These are phyloP conservation scores for Candida schatavii DNA, from an alignment of 805 yeast species.

Conservation along the genomic window DNA sequence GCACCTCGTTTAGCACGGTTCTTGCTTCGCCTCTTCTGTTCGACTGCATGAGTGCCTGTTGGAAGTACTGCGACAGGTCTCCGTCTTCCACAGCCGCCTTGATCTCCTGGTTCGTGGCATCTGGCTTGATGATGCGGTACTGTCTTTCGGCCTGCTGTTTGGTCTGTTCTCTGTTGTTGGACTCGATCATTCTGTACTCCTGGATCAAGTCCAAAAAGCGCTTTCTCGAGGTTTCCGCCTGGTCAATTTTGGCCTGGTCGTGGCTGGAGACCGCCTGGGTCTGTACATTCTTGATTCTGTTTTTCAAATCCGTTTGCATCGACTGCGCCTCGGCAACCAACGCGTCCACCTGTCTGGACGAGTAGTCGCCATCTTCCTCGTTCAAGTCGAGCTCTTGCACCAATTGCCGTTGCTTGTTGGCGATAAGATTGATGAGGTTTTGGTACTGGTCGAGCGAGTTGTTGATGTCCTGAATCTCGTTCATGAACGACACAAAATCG, in stretches of 20 bases:
- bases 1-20: conserved; percentile 93
- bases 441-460: conserved; percentile 40
- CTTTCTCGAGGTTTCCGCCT: conserved; percentile 84
- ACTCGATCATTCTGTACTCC: conserved; percentile 82
- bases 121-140: conserved; percentile 84
- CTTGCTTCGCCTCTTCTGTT: conserved; percentile 94
- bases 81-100: conserved; percentile 77
- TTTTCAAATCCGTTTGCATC: conserved; percentile 71
- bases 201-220: conserved; percentile 84
- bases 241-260: conserved; percentile 81
- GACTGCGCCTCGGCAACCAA: conserved; percentile 75
- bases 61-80: conserved; percentile 87
- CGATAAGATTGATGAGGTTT: conserved; percentile 35
- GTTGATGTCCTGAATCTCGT: conserved; percentile 44
- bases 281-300: conserved; percentile 74
- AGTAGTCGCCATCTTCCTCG: conserved; percentile 47
- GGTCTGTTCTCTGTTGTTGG: conserved; percentile 78
- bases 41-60: conserved; percentile 84
- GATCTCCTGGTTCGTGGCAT: conserved; percentile 80
- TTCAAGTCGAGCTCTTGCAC: conserved; percentile 41
- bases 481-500: conserved; percentile 44
- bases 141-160: conserved; percentile 89
- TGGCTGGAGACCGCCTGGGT: conserved; percentile 52
- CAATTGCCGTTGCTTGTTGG: conserved; percentile 40
- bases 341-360: conserved; percentile 73